phyloP scores from a whole-genome alignment of 805 yeast species.

The Wickerhamomyces strasburgensis region DNA sequence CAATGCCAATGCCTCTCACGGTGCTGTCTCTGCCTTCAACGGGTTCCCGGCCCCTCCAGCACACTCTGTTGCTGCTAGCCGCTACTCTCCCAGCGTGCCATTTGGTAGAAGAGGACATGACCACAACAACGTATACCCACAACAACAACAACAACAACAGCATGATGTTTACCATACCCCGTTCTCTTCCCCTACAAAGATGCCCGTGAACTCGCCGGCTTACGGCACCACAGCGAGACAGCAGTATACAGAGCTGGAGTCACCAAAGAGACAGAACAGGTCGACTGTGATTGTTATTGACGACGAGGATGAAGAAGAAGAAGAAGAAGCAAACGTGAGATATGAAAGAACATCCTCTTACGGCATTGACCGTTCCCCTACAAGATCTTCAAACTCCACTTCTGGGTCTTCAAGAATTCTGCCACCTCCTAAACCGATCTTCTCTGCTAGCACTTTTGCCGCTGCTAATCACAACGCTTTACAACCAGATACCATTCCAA shows the following conservation, averaged over 20 bases:
- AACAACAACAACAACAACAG: slow-evolving; percentile 9
- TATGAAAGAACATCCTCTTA: slow-evolving; percentile 6
- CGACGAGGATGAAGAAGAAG: slow-evolving; percentile 34
- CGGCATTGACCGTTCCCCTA: slow-evolving; percentile 34
- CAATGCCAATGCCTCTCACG: slow-evolving; percentile 6
- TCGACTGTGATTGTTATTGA: slow-evolving; percentile 45
- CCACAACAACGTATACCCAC: no score
- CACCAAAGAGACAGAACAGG: slow-evolving; percentile 59
- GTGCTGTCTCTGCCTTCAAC: slow-evolving; percentile 9
- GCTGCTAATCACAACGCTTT: slow-evolving; percentile 38
- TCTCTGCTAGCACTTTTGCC: slow-evolving; percentile 57
- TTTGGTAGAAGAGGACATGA: slow-evolving; percentile 28
- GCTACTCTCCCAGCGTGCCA: slow-evolving; percentile 41
- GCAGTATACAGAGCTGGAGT: slow-evolving; percentile 60
- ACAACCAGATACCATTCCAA: slow-evolving; percentile 10
- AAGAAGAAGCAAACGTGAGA: slow-evolving; percentile 11
- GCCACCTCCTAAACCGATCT: slow-evolving; percentile 63
- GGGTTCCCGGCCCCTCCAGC: slow-evolving; percentile 14
- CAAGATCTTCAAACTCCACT: slow-evolving; percentile 25
- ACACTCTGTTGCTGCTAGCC: slow-evolving; percentile 13
- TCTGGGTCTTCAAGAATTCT: slow-evolving; percentile 39
- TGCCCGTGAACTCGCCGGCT: slow-evolving; percentile 16
- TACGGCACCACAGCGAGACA: slow-evolving; percentile 52
- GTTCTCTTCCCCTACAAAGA: slow-evolving; percentile 30
- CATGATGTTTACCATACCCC: slow-evolving; percentile 22